These are phyloP conservation scores for Gossypium raimondii DNA, from an alignment of 345 rosid species.

Conservation along the genomic window DNA sequence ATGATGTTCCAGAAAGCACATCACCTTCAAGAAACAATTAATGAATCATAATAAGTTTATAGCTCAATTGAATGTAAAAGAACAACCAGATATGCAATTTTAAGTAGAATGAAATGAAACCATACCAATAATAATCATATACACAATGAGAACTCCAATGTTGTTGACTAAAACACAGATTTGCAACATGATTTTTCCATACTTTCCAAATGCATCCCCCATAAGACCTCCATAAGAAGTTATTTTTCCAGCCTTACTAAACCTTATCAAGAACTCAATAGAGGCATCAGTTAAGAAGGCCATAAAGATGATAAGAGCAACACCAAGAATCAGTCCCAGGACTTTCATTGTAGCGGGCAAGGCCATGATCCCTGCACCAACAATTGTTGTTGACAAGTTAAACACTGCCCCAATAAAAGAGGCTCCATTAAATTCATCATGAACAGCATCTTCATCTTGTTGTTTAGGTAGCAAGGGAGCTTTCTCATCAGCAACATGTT, in stretches of 20 bases:
- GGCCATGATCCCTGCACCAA: constrained; percentile 98
- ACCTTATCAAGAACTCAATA: constrained; percentile 73
- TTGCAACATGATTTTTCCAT: constrained; percentile 60
- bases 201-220: constrained; percentile 83
- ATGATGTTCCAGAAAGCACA: constrained; percentile 73
- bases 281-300: constrained; percentile 80
- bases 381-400: constrained; percentile 77
- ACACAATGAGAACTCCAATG: constrained; percentile 82
- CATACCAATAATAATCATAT: constrained; percentile 94
- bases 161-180: constrained; percentile 63
- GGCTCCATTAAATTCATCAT: constrained; percentile 78
- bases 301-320: constrained; percentile 62
- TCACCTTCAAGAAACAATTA: constrained; percentile 33
- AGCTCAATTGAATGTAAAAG: neutral
- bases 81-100: constrained; percentile 2
- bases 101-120: neutral
- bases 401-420: constrained; percentile 87
- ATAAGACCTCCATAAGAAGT: constrained; percentile 74
- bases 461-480: constrained; percentile 53
- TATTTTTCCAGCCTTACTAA: constrained; percentile 58
- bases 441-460: constrained; percentile 37
- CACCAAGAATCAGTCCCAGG: constrained; percentile 66
- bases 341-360: constrained; percentile 92
- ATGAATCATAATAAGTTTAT: neutral
- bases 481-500: constrained; percentile 36